Conservation (phyloP, 495 filamentous ascomycete genomes). For the Daldinia decipiens region DNA sequence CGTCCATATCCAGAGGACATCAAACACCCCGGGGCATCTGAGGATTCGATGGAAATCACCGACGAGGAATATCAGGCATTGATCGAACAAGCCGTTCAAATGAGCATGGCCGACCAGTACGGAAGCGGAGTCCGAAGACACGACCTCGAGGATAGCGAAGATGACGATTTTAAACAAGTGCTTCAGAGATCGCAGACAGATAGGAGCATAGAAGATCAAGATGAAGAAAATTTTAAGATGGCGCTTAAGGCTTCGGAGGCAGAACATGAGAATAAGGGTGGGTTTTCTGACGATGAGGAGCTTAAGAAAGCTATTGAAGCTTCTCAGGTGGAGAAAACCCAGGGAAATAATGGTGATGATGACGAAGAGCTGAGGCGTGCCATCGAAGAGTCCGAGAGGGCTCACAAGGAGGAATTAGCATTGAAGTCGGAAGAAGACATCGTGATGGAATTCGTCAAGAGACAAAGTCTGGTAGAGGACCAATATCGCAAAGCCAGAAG, state of each 20-base stretch:
- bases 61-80: conserved; percentile 65
- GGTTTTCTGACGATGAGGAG: conserved; percentile 56
- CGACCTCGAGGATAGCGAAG: conserved; percentile 55
- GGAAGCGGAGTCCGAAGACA: conserved; percentile 40
- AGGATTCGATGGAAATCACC: conserved; percentile 50
- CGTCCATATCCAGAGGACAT: conserved; percentile 16
- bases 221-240: conserved; percentile 46
- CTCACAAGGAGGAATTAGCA: conserved; percentile 51
- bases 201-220: conserved; percentile 14
- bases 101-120: conserved; percentile 62
- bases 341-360: conserved; percentile 45
- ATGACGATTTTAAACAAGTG: conserved; percentile 49
- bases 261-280: conserved; percentile 11
- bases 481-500: conserved; percentile 54
- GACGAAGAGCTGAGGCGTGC: conserved; percentile 57
- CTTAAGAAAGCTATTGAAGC: conserved; percentile 59
- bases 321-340: conserved; percentile 47
- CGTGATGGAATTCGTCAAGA: conserved; percentile 80
- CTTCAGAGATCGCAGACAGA: conserved; percentile 41
- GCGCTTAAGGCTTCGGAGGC: conserved; percentile 41
- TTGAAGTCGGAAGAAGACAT: conserved; percentile 73
- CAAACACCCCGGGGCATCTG: conserved; percentile 39
- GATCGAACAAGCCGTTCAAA: conserved; percentile 67
- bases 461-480: conserved; percentile 76
- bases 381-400: conserved; percentile 60